Percentiles rank a stretch among this genome's conserved stretches.
These are phyloP conservation scores for Aspergillus cristatus DNA, from an alignment of 495 filamentous ascomycete species.

Conservation along the genomic window DNA sequence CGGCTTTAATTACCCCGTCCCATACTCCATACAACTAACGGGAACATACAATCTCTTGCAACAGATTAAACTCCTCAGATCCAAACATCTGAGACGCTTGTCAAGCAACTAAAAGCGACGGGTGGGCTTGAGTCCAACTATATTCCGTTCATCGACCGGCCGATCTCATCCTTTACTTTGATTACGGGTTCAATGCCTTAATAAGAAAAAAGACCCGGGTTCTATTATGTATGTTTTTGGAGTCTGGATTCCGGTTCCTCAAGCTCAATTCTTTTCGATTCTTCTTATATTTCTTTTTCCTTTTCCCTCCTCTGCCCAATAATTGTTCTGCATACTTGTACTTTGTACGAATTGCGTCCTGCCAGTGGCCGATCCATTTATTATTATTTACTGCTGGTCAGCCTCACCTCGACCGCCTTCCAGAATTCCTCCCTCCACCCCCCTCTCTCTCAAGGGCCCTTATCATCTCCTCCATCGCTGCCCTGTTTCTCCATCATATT, in stretches of 20 bases:
- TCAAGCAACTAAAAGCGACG: too few species aligned
- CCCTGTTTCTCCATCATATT: conserved; percentile 2
- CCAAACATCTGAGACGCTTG: too few species aligned
- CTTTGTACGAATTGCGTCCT: conserved; percentile 4
- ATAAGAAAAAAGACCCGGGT: too few species aligned
- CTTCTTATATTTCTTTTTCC: background rate
- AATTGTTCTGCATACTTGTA: conserved; percentile 4
- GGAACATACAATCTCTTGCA: too few species aligned
- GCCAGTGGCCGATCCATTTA: background rate
- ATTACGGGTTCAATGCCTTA: too few species aligned
- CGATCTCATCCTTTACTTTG: conserved; percentile 13
- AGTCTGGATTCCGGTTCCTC: too few species aligned
- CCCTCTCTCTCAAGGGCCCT: conserved; percentile 1
- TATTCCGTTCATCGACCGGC: conserved; percentile 4
- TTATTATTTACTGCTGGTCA: conserved; percentile 5
- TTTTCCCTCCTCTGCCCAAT: background rate
- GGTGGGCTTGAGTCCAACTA: too few species aligned
- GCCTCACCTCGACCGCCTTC: conserved; percentile 19
- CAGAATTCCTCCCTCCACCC: conserved; percentile 12
- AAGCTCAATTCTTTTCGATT: background rate
- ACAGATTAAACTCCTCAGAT: too few species aligned
- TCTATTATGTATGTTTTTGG: too few species aligned
- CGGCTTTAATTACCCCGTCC: too few species aligned
- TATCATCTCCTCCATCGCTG: background rate
- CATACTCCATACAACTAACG: too few species aligned